These are phyloP conservation scores for Xerocomellus chrysenteron DNA, from an alignment of 768 basidiomycete genomes.

Conservation along the genomic window DNA sequence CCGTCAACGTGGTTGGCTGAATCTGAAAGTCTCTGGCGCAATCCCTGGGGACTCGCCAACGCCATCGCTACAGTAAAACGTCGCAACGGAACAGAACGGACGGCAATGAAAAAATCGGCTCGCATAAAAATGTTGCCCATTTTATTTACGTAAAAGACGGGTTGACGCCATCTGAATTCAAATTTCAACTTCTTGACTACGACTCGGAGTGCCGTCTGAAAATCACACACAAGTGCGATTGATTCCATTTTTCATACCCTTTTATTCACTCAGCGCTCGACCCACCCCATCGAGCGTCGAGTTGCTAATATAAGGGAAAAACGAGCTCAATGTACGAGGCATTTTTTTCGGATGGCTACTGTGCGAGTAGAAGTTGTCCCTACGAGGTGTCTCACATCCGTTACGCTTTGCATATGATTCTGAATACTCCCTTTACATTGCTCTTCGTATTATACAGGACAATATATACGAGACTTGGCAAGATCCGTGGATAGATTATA, in stretches of 20 bases:
- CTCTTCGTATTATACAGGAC: slow-evolving; percentile 8
- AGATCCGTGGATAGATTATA: slow-evolving; percentile 1
- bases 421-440: no score
- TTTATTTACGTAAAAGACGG: slow-evolving; percentile 16
- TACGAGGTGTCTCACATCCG: slow-evolving; percentile 62
- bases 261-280: slow-evolving; percentile 51
- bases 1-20: not conserved
- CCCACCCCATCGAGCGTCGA: slow-evolving; percentile 42
- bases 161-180: no score
- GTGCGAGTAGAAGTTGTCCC: slow-evolving; percentile 43
- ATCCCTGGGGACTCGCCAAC: slow-evolving; percentile 16
- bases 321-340: slow-evolving; percentile 29
- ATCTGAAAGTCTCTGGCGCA: slow-evolving; percentile 22
- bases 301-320: slow-evolving; percentile 57
- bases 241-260: slow-evolving; percentile 21
- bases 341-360: slow-evolving; percentile 59
- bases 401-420: not conserved
- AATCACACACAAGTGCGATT: no score
- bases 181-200: no score
- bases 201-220: not conserved
- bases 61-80: slow-evolving; percentile 16
- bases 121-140: not conserved
- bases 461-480: not conserved
- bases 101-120: not conserved
- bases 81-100: not conserved